Evolutionary conservation across 2,329 filamentous ascomycete genomes (phyloP).

Genomic region (Cadophora gregata): DNA sequence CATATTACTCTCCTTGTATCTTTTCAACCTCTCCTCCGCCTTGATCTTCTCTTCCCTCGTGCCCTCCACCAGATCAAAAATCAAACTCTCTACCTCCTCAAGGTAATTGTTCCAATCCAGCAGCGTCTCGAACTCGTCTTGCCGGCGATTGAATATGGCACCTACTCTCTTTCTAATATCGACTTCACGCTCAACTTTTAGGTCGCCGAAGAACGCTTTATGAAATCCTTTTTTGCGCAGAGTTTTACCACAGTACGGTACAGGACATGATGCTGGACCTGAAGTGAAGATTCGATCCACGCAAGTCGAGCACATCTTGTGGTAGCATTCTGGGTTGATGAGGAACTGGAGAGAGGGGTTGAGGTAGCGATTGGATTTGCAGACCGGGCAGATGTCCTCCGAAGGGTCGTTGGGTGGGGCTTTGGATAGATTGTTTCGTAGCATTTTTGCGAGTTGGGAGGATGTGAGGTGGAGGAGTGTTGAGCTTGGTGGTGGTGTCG

Average conservation of each 20-base stretch:
- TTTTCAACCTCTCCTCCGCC: slow-evolving; percentile 58
- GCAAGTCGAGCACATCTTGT: slow-evolving; percentile 97
- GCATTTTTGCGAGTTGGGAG: slow-evolving; percentile 30
- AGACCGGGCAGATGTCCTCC: slow-evolving; percentile 88
- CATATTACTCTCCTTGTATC: slow-evolving; percentile 77
- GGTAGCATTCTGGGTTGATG: slow-evolving; percentile 98
- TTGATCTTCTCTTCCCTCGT: slow-evolving; percentile 60
- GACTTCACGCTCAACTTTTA: slow-evolving; percentile 88
- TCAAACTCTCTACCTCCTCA: slow-evolving; percentile 87
- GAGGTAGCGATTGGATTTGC: slow-evolving; percentile 95
- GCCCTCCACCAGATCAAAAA: slow-evolving; percentile 83
- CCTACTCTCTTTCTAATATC: slow-evolving; percentile 85
- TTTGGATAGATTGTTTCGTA: slow-evolving; percentile 28
- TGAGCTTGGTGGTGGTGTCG: slow-evolving; percentile 7
- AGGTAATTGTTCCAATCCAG: slow-evolving; percentile 92
- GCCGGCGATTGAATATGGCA: slow-evolving; percentile 81
- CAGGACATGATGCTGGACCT: slow-evolving; percentile 90
- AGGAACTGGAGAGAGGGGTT: slow-evolving; percentile 94
- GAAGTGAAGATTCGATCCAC: slow-evolving; percentile 93
- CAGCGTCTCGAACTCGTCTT: slow-evolving; percentile 90
- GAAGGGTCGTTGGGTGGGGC: slow-evolving; percentile 36
- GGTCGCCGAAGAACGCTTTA: slow-evolving; percentile 86
- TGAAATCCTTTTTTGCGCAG: slow-evolving; percentile 85
- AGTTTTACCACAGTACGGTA: slow-evolving; percentile 86
- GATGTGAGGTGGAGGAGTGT: slow-evolving; percentile 19